Percentiles rank a stretch among this genome's conserved stretches.
Evolutionary conservation across 352 stramenopile species (phyloP).

Genomic region (Phytophthora podocarpi): DNA sequence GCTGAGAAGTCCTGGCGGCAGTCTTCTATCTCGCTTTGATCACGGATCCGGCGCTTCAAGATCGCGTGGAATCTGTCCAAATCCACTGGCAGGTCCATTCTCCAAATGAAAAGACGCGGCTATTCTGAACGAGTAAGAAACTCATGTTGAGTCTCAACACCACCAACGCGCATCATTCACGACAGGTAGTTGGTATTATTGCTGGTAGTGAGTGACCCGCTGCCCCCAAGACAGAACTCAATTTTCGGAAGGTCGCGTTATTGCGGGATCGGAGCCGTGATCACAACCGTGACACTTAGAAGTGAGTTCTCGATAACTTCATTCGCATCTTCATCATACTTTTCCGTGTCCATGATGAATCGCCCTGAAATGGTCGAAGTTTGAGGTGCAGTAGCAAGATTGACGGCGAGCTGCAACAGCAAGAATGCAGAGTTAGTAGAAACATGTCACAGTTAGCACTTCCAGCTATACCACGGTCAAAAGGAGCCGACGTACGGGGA

Average conservation of each 20-base stretch:
- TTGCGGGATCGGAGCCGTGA: conserved; percentile 41
- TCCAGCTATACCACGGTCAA: background rate
- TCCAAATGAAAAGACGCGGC: conserved; percentile 23
- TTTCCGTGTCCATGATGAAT: conserved; percentile 69
- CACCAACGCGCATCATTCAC: background rate
- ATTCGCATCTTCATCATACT: conserved; percentile 64
- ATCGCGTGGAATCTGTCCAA: conserved; percentile 53
- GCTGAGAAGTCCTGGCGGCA: conserved; percentile 23
- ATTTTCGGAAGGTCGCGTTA: conserved; percentile 5
- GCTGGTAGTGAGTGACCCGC: background rate
- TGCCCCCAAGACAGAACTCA: background rate
- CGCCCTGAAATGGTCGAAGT: conserved; percentile 35
- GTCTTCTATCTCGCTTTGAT: conserved; percentile 60
- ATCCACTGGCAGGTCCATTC: conserved; percentile 50
- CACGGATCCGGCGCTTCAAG: conserved; percentile 58
- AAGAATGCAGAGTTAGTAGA: background rate
- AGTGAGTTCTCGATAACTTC: conserved; percentile 63
- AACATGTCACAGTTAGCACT: background rate
- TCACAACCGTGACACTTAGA: conserved; percentile 54
- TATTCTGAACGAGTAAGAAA: conserved; percentile 12
- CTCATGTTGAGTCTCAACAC: too few relatives aligned
- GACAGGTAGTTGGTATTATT: conserved; percentile 3
- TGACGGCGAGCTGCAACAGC: conserved; percentile 25
- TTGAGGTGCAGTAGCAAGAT: background rate
- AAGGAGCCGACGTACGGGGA: conserved; percentile 35